Evolutionary conservation across 1,139 yeast genomes (phyloP).

Genomic region (Blastobotrys apis): DNA sequence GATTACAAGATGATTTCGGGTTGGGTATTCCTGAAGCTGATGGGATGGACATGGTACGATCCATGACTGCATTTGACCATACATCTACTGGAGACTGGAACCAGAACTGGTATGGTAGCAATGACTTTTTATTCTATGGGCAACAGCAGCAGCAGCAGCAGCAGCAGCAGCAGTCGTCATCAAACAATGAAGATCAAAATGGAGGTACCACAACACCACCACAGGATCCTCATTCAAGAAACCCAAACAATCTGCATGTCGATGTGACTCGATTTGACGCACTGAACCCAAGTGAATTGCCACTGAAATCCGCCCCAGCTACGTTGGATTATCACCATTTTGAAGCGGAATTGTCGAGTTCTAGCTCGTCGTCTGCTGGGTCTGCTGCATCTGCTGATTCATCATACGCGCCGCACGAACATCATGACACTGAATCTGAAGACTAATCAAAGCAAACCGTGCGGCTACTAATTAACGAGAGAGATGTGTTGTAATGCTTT

Average conservation of each 20-base stretch:
- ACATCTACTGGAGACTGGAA: conserved; percentile 17
- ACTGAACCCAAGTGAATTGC: conserved; percentile 2
- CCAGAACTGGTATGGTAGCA: conserved; percentile 10
- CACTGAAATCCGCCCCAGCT: conserved; percentile 19
- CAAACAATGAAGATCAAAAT: conserved; percentile 15
- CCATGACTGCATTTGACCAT: conserved; percentile 35
- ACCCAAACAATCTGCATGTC: conserved; percentile 5
- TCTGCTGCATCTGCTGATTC: background rate
- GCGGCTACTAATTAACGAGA: background rate
- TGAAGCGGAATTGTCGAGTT: background rate
- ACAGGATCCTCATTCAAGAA: background rate
- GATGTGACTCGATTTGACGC: conserved; percentile 9
- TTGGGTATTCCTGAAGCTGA: conserved; percentile 11
- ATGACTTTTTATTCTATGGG: background rate
- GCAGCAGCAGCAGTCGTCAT: background rate
- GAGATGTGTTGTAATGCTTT: no score
- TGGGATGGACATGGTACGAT: conserved; percentile 27
- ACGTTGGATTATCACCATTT: conserved; percentile 12
- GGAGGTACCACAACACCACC: background rate
- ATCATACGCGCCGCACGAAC: background rate
- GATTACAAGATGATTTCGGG: conserved; percentile 13
- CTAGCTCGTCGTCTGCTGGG: background rate
- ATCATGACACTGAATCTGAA: conserved; percentile 3
- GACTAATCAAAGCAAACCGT: background rate
- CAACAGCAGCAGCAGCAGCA: conserved; percentile 1